These are phyloP conservation scores for Aeschynomene evenia DNA, from an alignment of 306 rosid species.

Conservation along the genomic window DNA sequence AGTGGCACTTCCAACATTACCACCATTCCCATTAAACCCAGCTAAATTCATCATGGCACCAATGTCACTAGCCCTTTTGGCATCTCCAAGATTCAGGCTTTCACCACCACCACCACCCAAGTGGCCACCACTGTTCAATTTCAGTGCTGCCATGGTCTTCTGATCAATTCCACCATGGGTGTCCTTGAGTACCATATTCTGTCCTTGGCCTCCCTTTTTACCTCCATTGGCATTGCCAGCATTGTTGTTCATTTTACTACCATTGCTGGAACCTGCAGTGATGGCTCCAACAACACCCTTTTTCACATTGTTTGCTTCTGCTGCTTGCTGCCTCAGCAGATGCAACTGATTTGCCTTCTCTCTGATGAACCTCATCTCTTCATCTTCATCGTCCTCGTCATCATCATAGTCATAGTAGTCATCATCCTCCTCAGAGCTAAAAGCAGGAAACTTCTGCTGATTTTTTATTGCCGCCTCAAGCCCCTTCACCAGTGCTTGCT, in stretches of 20 bases:
- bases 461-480: constrained; percentile 54
- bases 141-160: constrained; percentile 64
- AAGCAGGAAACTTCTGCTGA: constrained; percentile 53
- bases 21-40: constrained; percentile 60
- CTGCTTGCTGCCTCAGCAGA: constrained; percentile 57
- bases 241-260: constrained; percentile 44
- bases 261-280: constrained; percentile 39
- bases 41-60: constrained; percentile 74
- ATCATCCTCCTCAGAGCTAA: constrained; percentile 54
- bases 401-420: constrained; percentile 45
- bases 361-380: constrained; percentile 45
- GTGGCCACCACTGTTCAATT: constrained; percentile 53
- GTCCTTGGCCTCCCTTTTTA: constrained; percentile 46
- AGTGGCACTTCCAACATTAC: constrained; percentile 37
- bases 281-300: constrained; percentile 37
- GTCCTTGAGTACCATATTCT: constrained; percentile 46
- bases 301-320: constrained; percentile 45
- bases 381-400: constrained; percentile 43
- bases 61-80: constrained; percentile 55
- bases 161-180: constrained; percentile 49
- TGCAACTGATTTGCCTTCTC: constrained; percentile 54
- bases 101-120: constrained; percentile 51
- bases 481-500: constrained; percentile 52
- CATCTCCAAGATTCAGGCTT: constrained; percentile 50
- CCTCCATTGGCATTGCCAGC: constrained; percentile 38